Evolutionary conservation across 768 basidiomycete species (phyloP), one percentile per base, ranked within the genome.

Genomic region (Macrolepiota fuliginosa): DNA sequence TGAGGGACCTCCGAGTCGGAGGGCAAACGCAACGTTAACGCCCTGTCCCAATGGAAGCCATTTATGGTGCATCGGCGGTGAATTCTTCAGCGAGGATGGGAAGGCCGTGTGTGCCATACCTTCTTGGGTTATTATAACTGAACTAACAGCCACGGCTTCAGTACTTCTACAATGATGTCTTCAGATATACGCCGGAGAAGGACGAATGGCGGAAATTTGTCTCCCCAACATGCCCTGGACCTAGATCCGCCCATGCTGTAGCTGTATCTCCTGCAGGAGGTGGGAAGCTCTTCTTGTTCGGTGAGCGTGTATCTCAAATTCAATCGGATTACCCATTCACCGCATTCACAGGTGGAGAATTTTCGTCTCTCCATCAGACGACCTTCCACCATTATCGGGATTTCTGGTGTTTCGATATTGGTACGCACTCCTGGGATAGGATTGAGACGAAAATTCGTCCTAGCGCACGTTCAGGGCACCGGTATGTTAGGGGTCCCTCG

Each of bases 121-220:
- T 25, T 52, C 32, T 27, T n/a, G 25, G 51, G 1, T 47, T 25
- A 35, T 42, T 2, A 25, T n/a, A 29, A 11, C 35, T n/a, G 19
- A 52, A 55, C 59, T 60, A 35, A 49, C 56, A 22, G n/a, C 25
- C 1, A 22, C 10, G 24, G 29, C 37, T 29, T 2, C 54, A 92
- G 90, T 84, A 92, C 70, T 92, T 94, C 73, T 94, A 94, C 74
- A 91, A 89, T 65, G 94, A 95, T 66, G 86, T 93, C 0, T 95
- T 89, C 72, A 81, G 94, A 22, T 96, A 96, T 72, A 82, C 88
- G 0, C 91, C 93, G 0, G 91, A 92, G 39, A 93, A 93, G 86
- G 87, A 95, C 67, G 94, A 96, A 79, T 96, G 94, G 94, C 82
- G 90, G 10, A 86, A 85, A 67, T 95, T 92, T 64, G 79, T 93